Base-by-base conservation (phyloP, 495 filamentous ascomycete species). In the Penicillium parvum region DNA sequence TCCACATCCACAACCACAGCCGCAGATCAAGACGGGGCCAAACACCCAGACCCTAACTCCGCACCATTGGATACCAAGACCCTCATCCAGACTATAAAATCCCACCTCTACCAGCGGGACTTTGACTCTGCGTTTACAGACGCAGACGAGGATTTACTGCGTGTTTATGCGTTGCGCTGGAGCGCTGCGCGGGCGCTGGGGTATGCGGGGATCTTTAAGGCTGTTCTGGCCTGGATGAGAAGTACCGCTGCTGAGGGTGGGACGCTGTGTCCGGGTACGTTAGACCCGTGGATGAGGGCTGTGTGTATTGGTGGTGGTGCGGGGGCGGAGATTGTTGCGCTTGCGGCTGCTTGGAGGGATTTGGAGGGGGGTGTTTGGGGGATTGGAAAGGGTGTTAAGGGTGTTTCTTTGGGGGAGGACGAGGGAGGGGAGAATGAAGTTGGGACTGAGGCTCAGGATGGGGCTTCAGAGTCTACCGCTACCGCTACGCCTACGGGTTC, bases 101-200 rank as follows among this genome's bases (percentile, higher is more conserved):
- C 76, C 5, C 84, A 90, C 43, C 72, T 97, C 1, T 96, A 83
- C 58, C 81, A 87, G 49, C 76, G 92, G 15, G 85, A 96, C 55
- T 97, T 95, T 61, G 68, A 73, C 20, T 66, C 67, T 5, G 91
- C 91, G 0, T 98, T 98, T 61, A 57, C 66, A 3, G 68, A 71
- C 15, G 85, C 81, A 1, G 59, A 61, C 21, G 68, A 79, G 26
- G 79, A 82, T 32, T 69, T 81, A 27, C 70, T 94, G 14, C 72
- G 82, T 28, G 88, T 84, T 4, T 98, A 98, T 68, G 85, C 87
- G 4, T 73, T 86, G 45, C 71, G 92, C 40, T 98, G 88, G 87
- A 94, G 87, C 58, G 83, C 91, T 8, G 77, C 81, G 23, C 64
- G 92, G 28, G 86, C 88, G 3, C 67, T 96, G 18, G 88, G 83